Conservation (phyloP, 768 basidiomycete genomes). For the Tricholoma matsutake region DNA sequence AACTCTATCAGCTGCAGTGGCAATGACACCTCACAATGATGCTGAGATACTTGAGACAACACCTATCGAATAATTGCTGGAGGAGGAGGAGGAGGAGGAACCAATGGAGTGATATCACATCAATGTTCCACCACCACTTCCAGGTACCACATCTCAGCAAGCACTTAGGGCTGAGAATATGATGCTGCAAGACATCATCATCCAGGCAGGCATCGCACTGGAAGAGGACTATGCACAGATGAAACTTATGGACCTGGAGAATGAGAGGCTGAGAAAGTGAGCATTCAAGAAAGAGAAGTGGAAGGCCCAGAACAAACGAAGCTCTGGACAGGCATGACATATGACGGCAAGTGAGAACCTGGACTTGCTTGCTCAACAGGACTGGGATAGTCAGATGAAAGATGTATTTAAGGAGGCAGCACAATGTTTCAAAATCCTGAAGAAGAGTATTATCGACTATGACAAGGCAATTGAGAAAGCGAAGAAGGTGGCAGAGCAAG, state of each 20-base stretch:
- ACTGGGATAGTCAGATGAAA: neutral
- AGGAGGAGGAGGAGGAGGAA: neutral
- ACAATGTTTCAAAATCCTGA: constrained; percentile 5
- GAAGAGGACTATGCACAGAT: too few species aligned
- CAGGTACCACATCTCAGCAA: too few species aligned
- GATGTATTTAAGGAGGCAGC: constrained; percentile 6
- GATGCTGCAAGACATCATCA: constrained; percentile 5
- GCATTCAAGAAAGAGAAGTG: constrained; percentile 7
- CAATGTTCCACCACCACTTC: constrained; percentile 5
- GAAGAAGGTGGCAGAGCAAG: constrained; percentile 3
- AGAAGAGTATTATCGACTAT: neutral
- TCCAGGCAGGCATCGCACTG: neutral
- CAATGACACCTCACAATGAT: too few species aligned
- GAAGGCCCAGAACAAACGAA: neutral
- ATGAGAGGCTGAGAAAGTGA: too few species aligned
- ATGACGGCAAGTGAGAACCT: constrained; percentile 8
- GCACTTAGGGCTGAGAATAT: too few species aligned
- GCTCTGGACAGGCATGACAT: neutral
- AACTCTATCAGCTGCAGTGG: too few species aligned
- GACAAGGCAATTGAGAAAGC: constrained; percentile 7
- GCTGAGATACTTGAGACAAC: too few species aligned
- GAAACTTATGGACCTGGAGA: too few species aligned
- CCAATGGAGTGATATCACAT: neutral
- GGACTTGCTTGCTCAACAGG: too few species aligned
- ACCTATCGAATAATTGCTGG: neutral